Percentiles rank a stretch among this genome's conserved stretches.
phyloP scores from a whole-genome alignment of 371 early-diverging fungal species.

The Mortierella sp. region DNA sequence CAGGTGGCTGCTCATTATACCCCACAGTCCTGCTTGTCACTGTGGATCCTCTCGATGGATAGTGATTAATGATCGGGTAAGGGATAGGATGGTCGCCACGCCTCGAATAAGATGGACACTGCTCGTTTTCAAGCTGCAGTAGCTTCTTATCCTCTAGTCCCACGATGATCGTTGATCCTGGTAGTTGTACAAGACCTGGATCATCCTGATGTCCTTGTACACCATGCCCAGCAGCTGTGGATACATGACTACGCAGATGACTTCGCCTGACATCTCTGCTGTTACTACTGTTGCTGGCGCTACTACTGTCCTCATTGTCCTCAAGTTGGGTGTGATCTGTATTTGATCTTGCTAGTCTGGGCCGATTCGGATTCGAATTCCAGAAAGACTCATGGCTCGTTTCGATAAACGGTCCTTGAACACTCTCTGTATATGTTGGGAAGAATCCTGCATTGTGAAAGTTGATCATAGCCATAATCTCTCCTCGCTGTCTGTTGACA shows the following conservation, averaged over 20 bases:
- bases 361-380: constrained; percentile 8
- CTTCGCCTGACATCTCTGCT: too few species aligned
- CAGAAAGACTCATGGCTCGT: constrained; percentile 12
- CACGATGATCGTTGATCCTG: not conserved
- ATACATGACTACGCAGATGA: too few species aligned
- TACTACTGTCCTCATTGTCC: not conserved
- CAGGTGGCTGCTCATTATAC: constrained; percentile 2
- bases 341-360: too few species aligned
- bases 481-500: constrained; percentile 6
- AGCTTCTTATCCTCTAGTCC: not conserved
- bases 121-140: too few species aligned
- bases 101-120: constrained; percentile 6
- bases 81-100: constrained; percentile 8
- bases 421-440: constrained; percentile 22
- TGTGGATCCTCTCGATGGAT: not conserved
- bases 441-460: constrained; percentile 35
- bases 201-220: too few species aligned
- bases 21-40: constrained; percentile 6
- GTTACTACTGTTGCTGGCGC: too few species aligned
- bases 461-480: constrained; percentile 13
- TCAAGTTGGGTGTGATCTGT: too few species aligned
- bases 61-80: constrained; percentile 20
- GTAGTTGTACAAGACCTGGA: too few species aligned
- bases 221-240: too few species aligned
- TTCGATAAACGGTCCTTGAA: constrained; percentile 14